A percentile compares a stretch with the other conserved stretches of the same genome.
phyloP scores from a whole-genome alignment of 768 basidiomycete genomes.

The Cytidiella melzeri region DNA sequence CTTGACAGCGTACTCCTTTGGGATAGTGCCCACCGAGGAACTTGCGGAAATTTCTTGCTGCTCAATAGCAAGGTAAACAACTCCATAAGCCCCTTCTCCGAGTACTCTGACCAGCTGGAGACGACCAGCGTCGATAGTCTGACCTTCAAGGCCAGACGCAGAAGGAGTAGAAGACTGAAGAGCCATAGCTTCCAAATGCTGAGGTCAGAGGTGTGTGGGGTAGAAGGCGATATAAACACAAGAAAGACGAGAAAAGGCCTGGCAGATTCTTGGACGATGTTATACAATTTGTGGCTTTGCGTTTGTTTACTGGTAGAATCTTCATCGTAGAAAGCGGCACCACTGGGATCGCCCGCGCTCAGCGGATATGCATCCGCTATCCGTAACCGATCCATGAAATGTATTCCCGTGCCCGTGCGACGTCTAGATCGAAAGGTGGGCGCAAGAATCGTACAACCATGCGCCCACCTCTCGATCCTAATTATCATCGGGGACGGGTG shows the following conservation, averaged over 20 bases:
- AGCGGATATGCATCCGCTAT: no score
- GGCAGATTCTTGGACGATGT: background rate
- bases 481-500: no score
- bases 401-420: no score
- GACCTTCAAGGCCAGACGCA: slow-evolving; percentile 13
- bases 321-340: no score
- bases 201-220: background rate
- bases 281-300: background rate
- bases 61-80: slow-evolving; percentile 23
- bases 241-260: background rate
- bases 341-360: no score
- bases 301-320: background rate
- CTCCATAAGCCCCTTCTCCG: slow-evolving; percentile 23
- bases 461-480: no score
- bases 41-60: background rate
- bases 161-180: slow-evolving; percentile 4
- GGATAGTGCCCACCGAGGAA: slow-evolving; percentile 9
- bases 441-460: no score
- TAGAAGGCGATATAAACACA: background rate
- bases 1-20: slow-evolving; percentile 21
- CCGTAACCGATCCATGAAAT: no score
- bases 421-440: no score
- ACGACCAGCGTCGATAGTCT: slow-evolving; percentile 19
- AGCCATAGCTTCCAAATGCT: slow-evolving; percentile 3
- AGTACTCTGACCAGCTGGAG: slow-evolving; percentile 18